A percentile compares a stretch with the other conserved stretches of the same genome.
phyloP scores from a whole-genome alignment of 2,329 filamentous ascomycete species.

The Mycogone perniciosa region DNA sequence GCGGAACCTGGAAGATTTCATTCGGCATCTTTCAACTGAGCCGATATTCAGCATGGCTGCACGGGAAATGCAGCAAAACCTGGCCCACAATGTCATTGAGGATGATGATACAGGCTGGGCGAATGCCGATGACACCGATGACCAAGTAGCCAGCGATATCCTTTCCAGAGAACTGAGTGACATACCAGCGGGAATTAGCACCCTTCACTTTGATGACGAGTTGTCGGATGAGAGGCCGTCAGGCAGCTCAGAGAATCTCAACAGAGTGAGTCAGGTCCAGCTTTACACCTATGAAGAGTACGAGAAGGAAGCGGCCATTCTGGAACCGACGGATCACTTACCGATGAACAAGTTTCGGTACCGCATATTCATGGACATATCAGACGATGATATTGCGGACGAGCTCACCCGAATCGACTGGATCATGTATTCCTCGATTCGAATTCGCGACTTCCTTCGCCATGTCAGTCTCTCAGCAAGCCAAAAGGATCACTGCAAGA shows the following conservation, averaged over 20 bases:
- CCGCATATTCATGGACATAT: slow-evolving; percentile 80
- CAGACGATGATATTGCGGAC: slow-evolving; percentile 78
- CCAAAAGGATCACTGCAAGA: slow-evolving; percentile 68
- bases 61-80: slow-evolving; percentile 73
- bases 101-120: slow-evolving; percentile 94
- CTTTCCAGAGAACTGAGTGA: slow-evolving; percentile 35
- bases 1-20: slow-evolving; percentile 67
- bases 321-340: slow-evolving; percentile 63
- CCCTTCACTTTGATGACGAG: slow-evolving; percentile 43
- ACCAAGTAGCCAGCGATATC: slow-evolving; percentile 29
- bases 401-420: slow-evolving; percentile 95
- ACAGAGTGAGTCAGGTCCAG: slow-evolving; percentile 42
- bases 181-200: slow-evolving; percentile 37
- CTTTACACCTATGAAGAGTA: slow-evolving; percentile 71
- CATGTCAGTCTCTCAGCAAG: slow-evolving; percentile 72
- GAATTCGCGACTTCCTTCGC: slow-evolving; percentile 85
- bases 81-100: slow-evolving; percentile 66
- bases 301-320: slow-evolving; percentile 65
- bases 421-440: slow-evolving; percentile 95
- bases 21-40: slow-evolving; percentile 64
- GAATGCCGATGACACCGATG: slow-evolving; percentile 58
- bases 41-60: slow-evolving; percentile 80
- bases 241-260: slow-evolving; percentile 38
- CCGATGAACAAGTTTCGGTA: slow-evolving; percentile 80
- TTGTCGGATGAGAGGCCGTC: slow-evolving; percentile 37